Base-by-base conservation (phyloP, 2,329 filamentous ascomycete genomes). In the Alternaria arborescens region DNA sequence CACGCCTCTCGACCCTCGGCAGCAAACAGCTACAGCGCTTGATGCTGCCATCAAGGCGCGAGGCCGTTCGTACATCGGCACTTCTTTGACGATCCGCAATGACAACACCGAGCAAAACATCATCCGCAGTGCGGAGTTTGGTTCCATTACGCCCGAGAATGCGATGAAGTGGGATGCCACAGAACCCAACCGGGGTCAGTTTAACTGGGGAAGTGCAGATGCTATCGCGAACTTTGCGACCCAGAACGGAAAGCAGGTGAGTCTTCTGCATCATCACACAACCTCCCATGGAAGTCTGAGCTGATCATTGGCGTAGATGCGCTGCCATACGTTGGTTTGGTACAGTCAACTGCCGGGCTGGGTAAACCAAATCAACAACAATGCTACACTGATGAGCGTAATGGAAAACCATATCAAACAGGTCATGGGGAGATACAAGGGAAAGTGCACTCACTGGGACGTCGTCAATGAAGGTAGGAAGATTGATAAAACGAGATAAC, bases 281-380 rank as follows among this genome's bases (percentile, higher is more conserved):
- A 36, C 14, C 34, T 38, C 16, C 14, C 11, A 10, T 18, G 8
- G 18, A 1, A 7, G 7, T 34, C 1, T 2, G 20, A 11, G 40
- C 52, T 54, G 5, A 54, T 28, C 0, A 16, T 18, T 40, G 16
- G 8, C 22, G 14, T 44, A 54, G 52, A 32, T 78, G 55, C 68
- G 77, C 40, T 80, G 79, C 70, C 78, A 80, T 65, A 79, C 69
- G n/a, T 63, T 80, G 11, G 75, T 80, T 12, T 81, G 79, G 79
- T 70, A 79, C 65, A 71, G 64, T 44, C 77, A 79, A 50, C 62
- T 80, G 44, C 78, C 79, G 2, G 56, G 54, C 42, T 80, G 77
- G 78, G 76, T 80, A 0, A 71, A 62, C 38, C 59, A 68, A 20
- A 77, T 77, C 52, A 70, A 69, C 52, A 71, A 77, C 62, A 78